Conservation (phyloP, 2,329 filamentous ascomycete genomes). For the Macrophomina pseudophaseolina region DNA sequence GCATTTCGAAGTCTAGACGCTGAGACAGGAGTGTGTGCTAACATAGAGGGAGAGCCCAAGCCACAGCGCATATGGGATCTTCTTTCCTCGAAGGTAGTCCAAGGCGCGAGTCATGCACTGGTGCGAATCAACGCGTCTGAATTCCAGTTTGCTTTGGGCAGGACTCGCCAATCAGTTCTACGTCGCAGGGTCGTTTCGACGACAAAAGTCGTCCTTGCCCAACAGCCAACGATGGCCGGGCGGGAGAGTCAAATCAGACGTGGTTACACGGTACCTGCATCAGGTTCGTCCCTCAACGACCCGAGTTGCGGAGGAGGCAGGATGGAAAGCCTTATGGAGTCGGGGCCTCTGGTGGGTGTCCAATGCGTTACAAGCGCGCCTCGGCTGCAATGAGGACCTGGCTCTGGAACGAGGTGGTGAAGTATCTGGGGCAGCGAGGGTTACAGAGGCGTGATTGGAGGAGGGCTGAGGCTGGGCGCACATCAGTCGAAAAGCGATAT, state of each 20-base stretch:
- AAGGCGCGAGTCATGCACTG: too few relatives aligned
- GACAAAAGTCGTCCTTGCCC: not conserved
- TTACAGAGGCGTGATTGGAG: constrained; percentile 6
- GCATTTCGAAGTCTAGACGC: too few relatives aligned
- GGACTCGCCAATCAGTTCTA: too few relatives aligned
- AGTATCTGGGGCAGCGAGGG: constrained; percentile 14
- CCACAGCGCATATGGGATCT: too few relatives aligned
- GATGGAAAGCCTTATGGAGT: not conserved
- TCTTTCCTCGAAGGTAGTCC: too few relatives aligned
- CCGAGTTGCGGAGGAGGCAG: not conserved
- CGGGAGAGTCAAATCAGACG: not conserved
- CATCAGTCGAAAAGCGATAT: constrained; percentile 1
- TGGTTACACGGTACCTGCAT: constrained; percentile 16
- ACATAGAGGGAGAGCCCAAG: too few relatives aligned
- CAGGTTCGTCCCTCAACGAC: not conserved
- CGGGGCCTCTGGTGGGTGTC: constrained; percentile 1
- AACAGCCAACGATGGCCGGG: not conserved
- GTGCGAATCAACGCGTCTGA: too few relatives aligned
- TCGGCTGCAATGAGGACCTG: not conserved
- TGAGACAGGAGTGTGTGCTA: too few relatives aligned
- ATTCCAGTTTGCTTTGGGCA: too few relatives aligned
- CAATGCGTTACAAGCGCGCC: constrained; percentile 19
- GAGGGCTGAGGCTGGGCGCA: not conserved
- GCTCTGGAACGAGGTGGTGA: constrained; percentile 10
- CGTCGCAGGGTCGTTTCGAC: too few relatives aligned